These are phyloP conservation scores for Onygenales sp. DNA, from an alignment of 2,329 filamentous ascomycete genomes.

Conservation along the genomic window DNA sequence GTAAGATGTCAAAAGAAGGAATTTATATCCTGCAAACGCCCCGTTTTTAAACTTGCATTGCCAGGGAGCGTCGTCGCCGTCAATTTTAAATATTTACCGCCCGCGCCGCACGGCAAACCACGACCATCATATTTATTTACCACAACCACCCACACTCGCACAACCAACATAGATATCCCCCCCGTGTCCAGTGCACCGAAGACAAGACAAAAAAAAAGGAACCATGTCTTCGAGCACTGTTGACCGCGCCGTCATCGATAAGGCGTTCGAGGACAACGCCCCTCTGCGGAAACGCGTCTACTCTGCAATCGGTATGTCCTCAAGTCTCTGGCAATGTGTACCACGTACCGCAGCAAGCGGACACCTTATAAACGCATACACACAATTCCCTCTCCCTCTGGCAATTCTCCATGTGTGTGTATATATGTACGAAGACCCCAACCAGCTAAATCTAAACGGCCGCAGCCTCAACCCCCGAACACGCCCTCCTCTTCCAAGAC, in stretches of 20 bases:
- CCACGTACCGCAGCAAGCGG: not conserved
- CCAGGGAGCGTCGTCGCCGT: too few relatives aligned
- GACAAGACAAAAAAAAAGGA: constrained; percentile 1
- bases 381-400: not conserved
- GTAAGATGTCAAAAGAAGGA: too few relatives aligned
- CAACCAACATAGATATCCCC: not conserved
- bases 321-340: constrained; percentile 3
- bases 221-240: not conserved
- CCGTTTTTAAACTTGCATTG: too few relatives aligned
- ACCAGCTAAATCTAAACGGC: constrained; percentile 2
- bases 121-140: too few relatives aligned
- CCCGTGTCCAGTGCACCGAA: not conserved
- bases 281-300: constrained; percentile 32
- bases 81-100: too few relatives aligned
- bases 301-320: constrained; percentile 32
- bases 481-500: constrained; percentile 37
- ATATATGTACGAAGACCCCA: not conserved
- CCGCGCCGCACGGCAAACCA: too few relatives aligned
- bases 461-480: constrained; percentile 28
- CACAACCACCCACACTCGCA: too few relatives aligned
- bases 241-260: constrained; percentile 22
- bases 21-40: too few relatives aligned
- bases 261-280: constrained; percentile 31
- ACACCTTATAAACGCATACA: not conserved
- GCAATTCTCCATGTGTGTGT: not conserved